phyloP scores from a whole-genome alignment of 2,329 filamentous ascomycete genomes.

The Neopestalotiopsis sp. region DNA sequence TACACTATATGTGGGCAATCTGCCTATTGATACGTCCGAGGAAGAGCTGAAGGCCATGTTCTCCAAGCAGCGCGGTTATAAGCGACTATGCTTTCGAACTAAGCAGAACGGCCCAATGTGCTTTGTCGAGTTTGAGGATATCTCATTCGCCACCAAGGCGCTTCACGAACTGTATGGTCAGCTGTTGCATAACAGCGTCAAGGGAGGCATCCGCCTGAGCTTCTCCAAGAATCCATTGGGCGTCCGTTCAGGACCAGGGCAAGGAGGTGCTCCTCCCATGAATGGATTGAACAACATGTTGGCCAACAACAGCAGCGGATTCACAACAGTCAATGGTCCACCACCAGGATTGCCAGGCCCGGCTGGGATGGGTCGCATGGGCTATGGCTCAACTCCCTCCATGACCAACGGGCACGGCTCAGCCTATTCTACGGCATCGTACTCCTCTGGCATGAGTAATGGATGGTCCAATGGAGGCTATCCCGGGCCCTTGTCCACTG shows the following conservation, averaged over 20 bases:
- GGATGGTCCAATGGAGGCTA: conserved; percentile 33
- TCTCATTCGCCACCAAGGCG: conserved; percentile 89
- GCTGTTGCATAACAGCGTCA: conserved; percentile 86
- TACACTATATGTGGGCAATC: conserved; percentile 95
- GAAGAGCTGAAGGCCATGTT: conserved; percentile 96
- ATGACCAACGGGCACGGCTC: conserved; percentile 27
- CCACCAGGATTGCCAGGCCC: conserved; percentile 82
- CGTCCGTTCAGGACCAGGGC: conserved; percentile 72
- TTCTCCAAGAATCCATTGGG: conserved; percentile 98
- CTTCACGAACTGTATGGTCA: conserved; percentile 89
- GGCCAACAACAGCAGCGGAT: conserved; percentile 58
- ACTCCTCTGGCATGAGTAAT: conserved; percentile 25
- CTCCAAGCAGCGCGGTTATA: conserved; percentile 92
- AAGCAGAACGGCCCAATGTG: conserved; percentile 98
- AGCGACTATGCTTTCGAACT: conserved; percentile 90
- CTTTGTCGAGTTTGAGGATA: conserved; percentile 97
- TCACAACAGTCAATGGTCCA: conserved; percentile 73
- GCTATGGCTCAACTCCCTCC: conserved; percentile 27
- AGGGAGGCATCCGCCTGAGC: conserved; percentile 92
- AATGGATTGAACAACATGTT: conserved; percentile 65
- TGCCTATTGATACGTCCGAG: conserved; percentile 90
- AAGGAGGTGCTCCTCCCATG: conserved; percentile 45
- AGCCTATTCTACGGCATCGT: conserved; percentile 29
- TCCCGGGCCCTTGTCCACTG: conserved; percentile 29
- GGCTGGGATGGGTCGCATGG: conserved; percentile 61